phyloP scores from a whole-genome alignment of 2,329 filamentous ascomycete genomes.

The Cytospora paraplurivora region DNA sequence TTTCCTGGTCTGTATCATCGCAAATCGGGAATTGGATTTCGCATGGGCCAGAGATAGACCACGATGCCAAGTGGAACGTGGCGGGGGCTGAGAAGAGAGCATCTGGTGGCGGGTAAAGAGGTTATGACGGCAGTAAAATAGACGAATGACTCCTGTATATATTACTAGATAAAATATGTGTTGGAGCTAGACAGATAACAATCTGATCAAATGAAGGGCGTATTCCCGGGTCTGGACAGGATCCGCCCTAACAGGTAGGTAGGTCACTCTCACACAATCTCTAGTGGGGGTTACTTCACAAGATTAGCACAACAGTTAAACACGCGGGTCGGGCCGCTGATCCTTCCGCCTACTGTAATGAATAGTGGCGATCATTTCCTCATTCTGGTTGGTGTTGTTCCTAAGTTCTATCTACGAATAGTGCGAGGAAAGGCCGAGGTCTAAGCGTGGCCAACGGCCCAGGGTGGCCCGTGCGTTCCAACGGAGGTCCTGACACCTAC shows the following conservation, averaged over 20 bases:
- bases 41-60: slow-evolving; percentile 6
- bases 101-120: slow-evolving; percentile 6
- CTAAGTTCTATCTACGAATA: background rate
- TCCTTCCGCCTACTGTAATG: background rate
- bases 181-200: background rate
- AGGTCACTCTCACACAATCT: background rate
- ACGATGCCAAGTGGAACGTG: slow-evolving; percentile 20
- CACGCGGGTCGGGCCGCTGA: background rate
- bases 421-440: too few relatives aligned
- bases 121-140: slow-evolving; percentile 2
- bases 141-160: background rate
- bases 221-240: too few relatives aligned
- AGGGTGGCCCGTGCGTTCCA: too few relatives aligned
- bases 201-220: background rate
- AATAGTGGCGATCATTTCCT: too few relatives aligned
- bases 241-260: background rate
- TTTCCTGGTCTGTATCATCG: slow-evolving; percentile 1
- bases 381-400: too few relatives aligned
- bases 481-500: too few relatives aligned
- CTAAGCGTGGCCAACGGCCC: too few relatives aligned
- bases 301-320: background rate
- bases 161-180: background rate
- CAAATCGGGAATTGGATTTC: slow-evolving; percentile 8
- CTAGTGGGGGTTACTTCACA: background rate
- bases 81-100: slow-evolving; percentile 6